These are phyloP conservation scores for Tetrapisispora pingtungensis DNA, from an alignment of 805 yeast genomes.

Conservation along the genomic window DNA sequence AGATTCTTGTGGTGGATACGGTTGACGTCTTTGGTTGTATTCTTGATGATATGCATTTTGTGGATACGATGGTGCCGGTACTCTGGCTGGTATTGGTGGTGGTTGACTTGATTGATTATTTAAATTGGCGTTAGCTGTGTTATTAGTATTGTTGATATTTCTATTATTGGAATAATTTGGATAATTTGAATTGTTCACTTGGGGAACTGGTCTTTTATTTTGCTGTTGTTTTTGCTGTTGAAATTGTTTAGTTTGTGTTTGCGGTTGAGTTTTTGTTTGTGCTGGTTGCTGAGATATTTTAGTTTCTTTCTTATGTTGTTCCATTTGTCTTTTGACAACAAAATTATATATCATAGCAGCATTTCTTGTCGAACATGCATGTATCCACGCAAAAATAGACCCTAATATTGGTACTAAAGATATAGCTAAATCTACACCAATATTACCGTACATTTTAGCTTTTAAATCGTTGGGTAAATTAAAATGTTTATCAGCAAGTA, in stretches of 20 bases:
- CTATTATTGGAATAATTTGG: no score
- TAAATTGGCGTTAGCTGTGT: no score
- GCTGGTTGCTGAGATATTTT: background rate
- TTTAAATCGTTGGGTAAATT: constrained; percentile 48
- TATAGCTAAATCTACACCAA: constrained; percentile 60
- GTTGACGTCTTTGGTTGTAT: background rate
- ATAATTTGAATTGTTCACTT: no score
- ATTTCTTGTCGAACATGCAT: constrained; percentile 81
- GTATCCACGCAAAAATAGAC: constrained; percentile 64
- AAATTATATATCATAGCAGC: constrained; percentile 63
- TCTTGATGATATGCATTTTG: background rate
- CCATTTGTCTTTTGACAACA: constrained; percentile 18
- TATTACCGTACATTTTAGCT: constrained; percentile 68
- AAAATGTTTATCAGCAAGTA: constrained; percentile 45
- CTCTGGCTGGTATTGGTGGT: background rate
- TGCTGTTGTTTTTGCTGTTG: background rate
- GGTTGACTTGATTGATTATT: background rate
- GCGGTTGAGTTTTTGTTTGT: background rate
- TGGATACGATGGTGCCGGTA: background rate
- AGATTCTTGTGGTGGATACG: constrained; percentile 2
- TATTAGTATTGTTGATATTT: no score
- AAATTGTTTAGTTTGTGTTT: background rate
- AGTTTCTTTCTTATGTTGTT: constrained; percentile 1
- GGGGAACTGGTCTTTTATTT: background rate
- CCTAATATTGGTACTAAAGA: constrained; percentile 79